A percentile compares a stretch with the other conserved stretches of the same genome.
Conservation (phyloP, 2,329 filamentous ascomycete genomes). For the Colletotrichum gigasporum region DNA sequence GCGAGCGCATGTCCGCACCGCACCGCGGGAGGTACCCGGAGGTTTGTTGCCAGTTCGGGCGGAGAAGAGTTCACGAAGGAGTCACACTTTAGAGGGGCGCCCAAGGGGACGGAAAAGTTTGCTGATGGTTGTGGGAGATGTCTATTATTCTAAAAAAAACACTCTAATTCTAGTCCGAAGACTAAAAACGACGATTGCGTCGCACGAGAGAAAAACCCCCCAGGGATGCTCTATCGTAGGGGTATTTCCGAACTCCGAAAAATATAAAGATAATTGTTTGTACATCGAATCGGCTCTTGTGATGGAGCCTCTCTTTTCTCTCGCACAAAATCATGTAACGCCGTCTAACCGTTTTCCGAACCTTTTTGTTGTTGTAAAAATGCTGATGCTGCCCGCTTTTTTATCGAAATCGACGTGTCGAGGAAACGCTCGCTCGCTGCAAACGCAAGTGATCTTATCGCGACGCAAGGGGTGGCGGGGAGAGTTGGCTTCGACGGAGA, state of each 20-base stretch:
- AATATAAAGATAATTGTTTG: slow-evolving; percentile 14
- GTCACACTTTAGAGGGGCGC: neutral
- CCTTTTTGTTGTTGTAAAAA: neutral
- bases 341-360: slow-evolving; percentile 21
- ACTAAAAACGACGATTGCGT: neutral
- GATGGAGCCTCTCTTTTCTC: neutral
- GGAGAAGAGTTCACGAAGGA: neutral
- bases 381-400: slow-evolving; percentile 25
- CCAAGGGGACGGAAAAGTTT: slow-evolving; percentile 1
- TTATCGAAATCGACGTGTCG: neutral
- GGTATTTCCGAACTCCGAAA: slow-evolving; percentile 21
- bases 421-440: slow-evolving; percentile 22
- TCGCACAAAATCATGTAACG: slow-evolving; percentile 13
- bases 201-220: neutral
- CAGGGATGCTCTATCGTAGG: slow-evolving; percentile 22
- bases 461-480: neutral
- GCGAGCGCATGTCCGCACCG: neutral
- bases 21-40: neutral
- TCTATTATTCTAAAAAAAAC: slow-evolving; percentile 13
- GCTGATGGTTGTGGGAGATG: slow-evolving; percentile 4
- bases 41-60: neutral
- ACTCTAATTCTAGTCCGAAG: slow-evolving; percentile 4
- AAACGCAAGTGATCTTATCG: neutral
- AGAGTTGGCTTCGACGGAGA: neutral
- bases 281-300: neutral